These are phyloP conservation scores for Didymella exigua DNA, from an alignment of 2,329 filamentous ascomycete species.

Conservation along the genomic window DNA sequence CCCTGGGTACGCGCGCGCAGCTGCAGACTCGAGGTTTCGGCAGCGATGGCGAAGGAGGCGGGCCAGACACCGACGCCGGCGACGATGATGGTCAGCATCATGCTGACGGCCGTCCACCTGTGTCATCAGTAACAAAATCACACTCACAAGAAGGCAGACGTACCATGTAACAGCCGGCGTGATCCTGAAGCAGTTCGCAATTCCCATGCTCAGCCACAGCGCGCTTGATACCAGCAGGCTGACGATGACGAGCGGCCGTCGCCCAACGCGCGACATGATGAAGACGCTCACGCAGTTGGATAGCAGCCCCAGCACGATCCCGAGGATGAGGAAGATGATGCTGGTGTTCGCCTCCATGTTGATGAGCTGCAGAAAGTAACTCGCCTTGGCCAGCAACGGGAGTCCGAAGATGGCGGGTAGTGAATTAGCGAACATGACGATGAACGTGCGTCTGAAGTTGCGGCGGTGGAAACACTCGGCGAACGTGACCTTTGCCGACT, in stretches of 20 bases:
- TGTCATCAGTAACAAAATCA: not conserved
- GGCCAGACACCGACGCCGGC: conserved; percentile 54
- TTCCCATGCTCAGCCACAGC: conserved; percentile 55
- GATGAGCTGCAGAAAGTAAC: conserved; percentile 44
- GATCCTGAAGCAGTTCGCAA: conserved; percentile 54
- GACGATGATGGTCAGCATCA: conserved; percentile 54
- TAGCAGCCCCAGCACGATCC: conserved; percentile 54
- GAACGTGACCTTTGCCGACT: conserved; percentile 32
- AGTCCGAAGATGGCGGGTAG: conserved; percentile 46
- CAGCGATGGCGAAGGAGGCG: conserved; percentile 50
- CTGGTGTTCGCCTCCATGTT: conserved; percentile 37
- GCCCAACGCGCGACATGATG: conserved; percentile 51
- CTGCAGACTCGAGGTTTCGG: conserved; percentile 53
- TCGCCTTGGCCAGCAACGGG: conserved; percentile 42
- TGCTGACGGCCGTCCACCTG: conserved; percentile 50
- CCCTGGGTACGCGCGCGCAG: conserved; percentile 54
- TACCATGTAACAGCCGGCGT: conserved; percentile 49
- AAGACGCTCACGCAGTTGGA: conserved; percentile 55
- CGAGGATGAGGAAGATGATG: conserved; percentile 55
- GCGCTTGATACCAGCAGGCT: conserved; percentile 43
- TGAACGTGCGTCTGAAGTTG: conserved; percentile 46
- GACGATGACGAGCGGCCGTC: conserved; percentile 48
- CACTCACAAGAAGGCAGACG: conserved; percentile 2
- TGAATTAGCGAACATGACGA: conserved; percentile 44
- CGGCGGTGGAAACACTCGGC: conserved; percentile 45